Conservation (phyloP, 176 grass and related monocot species). For the Eleusine coracana region DNA sequence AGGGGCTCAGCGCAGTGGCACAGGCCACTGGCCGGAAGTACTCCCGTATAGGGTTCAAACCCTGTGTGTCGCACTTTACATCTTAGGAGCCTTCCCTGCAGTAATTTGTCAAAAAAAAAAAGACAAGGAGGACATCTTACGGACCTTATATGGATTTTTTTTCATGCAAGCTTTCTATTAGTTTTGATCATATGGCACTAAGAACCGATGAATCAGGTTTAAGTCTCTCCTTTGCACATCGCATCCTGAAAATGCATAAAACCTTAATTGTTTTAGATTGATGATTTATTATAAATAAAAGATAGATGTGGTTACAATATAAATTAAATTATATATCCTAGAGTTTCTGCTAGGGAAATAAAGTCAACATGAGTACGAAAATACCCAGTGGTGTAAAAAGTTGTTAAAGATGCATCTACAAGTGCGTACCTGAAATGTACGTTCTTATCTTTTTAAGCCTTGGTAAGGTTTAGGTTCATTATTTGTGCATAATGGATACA, state of each 20-base stretch:
- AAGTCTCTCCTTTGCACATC: not conserved
- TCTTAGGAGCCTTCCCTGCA: too few species aligned
- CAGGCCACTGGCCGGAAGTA: too few species aligned
- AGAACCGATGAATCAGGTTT: not conserved
- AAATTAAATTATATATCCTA: not conserved
- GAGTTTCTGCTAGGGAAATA: too few species aligned
- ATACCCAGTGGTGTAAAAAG: not conserved
- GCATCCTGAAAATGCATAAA: not conserved
- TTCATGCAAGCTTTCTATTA: slow-evolving; percentile 8
- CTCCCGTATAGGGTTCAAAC: too few species aligned
- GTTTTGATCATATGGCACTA: slow-evolving; percentile 18
- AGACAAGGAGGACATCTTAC: too few species aligned
- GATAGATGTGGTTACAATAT: not conserved
- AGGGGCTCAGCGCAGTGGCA: too few species aligned
- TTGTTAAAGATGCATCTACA: slow-evolving; percentile 20
- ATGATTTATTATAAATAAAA: not conserved
- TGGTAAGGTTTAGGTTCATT: not conserved
- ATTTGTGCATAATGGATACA: slow-evolving; percentile 19
- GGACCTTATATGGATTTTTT: not conserved
- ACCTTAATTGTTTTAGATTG: not conserved
- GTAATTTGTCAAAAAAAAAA: too few species aligned
- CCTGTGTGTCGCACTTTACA: too few species aligned
- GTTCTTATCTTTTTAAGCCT: not conserved
- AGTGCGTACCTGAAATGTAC: slow-evolving; percentile 31
- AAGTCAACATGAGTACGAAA: too few species aligned